These are phyloP conservation scores for Ceratocystis destructans DNA, from an alignment of 2,329 filamentous ascomycete genomes.

Conservation along the genomic window DNA sequence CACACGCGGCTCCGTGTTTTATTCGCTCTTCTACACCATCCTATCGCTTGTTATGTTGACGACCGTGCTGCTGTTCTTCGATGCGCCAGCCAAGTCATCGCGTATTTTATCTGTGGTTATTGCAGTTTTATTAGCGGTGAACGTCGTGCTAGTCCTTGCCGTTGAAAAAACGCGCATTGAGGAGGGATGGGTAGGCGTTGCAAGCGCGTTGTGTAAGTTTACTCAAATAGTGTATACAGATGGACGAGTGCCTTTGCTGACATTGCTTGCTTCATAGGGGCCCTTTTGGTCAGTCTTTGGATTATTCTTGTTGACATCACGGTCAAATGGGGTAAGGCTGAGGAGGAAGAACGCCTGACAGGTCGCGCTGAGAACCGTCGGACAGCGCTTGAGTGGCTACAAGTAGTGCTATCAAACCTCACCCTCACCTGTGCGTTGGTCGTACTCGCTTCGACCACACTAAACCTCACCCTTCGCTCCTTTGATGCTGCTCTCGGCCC, in stretches of 20 bases:
- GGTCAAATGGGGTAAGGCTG: slow-evolving; percentile 80
- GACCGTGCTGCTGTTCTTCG: slow-evolving; percentile 73
- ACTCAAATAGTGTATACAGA: background rate
- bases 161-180: slow-evolving; percentile 64
- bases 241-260: background rate
- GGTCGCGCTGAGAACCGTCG: slow-evolving; percentile 76
- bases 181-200: slow-evolving; percentile 84
- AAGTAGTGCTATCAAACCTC: slow-evolving; percentile 61
- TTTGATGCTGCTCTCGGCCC: slow-evolving; percentile 61
- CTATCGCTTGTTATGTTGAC: slow-evolving; percentile 63
- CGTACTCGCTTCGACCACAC: slow-evolving; percentile 62
- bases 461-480: slow-evolving; percentile 68
- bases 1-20: slow-evolving; percentile 82
- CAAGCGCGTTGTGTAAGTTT: slow-evolving; percentile 53
- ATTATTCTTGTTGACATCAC: slow-evolving; percentile 64
- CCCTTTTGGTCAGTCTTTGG: slow-evolving; percentile 64
- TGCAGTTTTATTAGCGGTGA: slow-evolving; percentile 37
- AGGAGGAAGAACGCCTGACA: slow-evolving; percentile 85
- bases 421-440: slow-evolving; percentile 56
- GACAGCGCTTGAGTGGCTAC: slow-evolving; percentile 69
- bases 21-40: slow-evolving; percentile 70
- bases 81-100: slow-evolving; percentile 65
- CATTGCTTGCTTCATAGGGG: slow-evolving; percentile 35
- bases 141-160: slow-evolving; percentile 66
- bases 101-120: slow-evolving; percentile 59